These are phyloP conservation scores for Deinandra increscens DNA, from an alignment of 129 eudicot genomes.

Conservation along the genomic window DNA sequence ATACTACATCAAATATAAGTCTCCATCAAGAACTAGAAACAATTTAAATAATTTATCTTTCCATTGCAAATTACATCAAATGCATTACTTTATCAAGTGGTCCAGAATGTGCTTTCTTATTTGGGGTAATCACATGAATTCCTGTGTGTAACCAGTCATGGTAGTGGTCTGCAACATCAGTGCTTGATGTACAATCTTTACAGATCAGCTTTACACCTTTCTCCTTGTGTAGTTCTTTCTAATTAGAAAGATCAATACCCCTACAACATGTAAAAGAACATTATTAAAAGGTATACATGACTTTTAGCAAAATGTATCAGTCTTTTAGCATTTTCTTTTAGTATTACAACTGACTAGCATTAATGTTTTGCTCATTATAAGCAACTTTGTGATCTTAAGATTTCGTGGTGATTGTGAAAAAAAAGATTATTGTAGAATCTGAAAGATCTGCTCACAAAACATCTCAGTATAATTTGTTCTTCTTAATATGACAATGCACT, in stretches of 20 bases:
- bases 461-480: not conserved
- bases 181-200: conserved; percentile 89
- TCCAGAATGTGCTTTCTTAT: too few relatives aligned
- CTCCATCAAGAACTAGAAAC: too few relatives aligned
- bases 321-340: not conserved
- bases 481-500: not conserved
- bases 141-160: too few relatives aligned
- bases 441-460: not conserved
- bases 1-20: too few relatives aligned
- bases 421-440: not conserved
- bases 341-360: not conserved
- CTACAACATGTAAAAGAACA: conserved; percentile 40
- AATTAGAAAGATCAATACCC: conserved; percentile 77
- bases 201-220: conserved; percentile 84
- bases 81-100: too few relatives aligned
- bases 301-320: conserved; percentile 9
- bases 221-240: conserved; percentile 73
- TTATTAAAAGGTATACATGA: not conserved
- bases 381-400: not conserved
- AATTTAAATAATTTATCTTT: too few relatives aligned
- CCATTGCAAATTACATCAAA: too few relatives aligned
- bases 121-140: too few relatives aligned
- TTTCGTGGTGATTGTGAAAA: not conserved
- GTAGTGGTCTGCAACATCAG: too few relatives aligned
- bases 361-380: not conserved